These are phyloP conservation scores for Puccinia horiana DNA, from an alignment of 1,284 basidiomycete genomes.

Conservation along the genomic window DNA sequence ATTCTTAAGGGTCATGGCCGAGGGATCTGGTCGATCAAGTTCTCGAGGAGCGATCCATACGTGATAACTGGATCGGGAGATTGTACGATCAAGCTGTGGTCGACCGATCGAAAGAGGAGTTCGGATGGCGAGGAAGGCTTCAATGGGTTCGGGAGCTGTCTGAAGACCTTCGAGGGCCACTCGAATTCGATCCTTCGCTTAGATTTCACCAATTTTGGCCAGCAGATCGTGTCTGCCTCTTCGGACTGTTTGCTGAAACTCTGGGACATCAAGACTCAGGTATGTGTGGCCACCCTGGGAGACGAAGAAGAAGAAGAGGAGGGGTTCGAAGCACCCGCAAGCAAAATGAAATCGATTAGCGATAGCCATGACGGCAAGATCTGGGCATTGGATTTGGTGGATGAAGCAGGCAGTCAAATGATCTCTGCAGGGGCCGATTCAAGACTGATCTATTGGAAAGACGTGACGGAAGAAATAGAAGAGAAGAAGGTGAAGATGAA, in stretches of 20 bases:
- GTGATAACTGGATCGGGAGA: constrained; percentile 93
- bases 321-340: constrained; percentile 53
- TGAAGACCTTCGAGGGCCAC: constrained; percentile 87
- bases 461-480: constrained; percentile 79
- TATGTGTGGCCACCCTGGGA: constrained; percentile 83
- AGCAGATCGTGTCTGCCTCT: constrained; percentile 82
- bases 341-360: constrained; percentile 41
- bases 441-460: constrained; percentile 88
- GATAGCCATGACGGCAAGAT: constrained; percentile 64
- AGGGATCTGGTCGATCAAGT: constrained; percentile 92
- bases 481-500: constrained; percentile 71
- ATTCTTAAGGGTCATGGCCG: constrained; percentile 94
- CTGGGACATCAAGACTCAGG: constrained; percentile 88
- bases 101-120: constrained; percentile 82
- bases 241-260: constrained; percentile 94
- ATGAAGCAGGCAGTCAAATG: constrained; percentile 71
- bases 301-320: constrained; percentile 78
- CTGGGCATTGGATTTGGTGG: constrained; percentile 82
- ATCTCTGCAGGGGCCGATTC: constrained; percentile 94
- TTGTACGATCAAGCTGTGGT: constrained; percentile 91
- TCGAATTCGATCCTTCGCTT: constrained; percentile 94
- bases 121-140: constrained; percentile 62
- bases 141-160: constrained; percentile 18
- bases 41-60: constrained; percentile 77
- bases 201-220: constrained; percentile 78